A percentile compares a stretch with the other conserved stretches of the same genome.
phyloP scores from a whole-genome alignment of 768 basidiomycete genomes.

The Clavulina sp. region DNA sequence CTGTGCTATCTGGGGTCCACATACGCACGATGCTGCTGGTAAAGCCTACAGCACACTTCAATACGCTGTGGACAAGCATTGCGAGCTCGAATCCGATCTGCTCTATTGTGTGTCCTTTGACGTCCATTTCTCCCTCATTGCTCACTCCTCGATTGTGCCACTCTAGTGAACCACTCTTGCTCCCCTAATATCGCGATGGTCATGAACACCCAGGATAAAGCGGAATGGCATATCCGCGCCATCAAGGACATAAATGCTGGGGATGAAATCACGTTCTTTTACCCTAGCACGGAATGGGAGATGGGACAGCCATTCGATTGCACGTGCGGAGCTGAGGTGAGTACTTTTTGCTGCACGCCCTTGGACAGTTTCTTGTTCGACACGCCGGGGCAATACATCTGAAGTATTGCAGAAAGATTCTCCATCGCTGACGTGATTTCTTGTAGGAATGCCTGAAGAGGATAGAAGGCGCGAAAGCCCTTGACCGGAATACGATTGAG shows the following conservation, averaged over 20 bases:
- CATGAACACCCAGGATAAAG: constrained; percentile 25
- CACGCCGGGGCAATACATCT: no score
- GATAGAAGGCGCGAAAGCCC: no score
- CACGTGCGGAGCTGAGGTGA: constrained; percentile 28
- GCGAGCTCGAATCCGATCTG: constrained; percentile 43
- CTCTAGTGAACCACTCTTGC: constrained; percentile 45
- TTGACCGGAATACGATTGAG: no score
- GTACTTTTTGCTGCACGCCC: no score
- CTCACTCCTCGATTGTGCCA: not conserved
- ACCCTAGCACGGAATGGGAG: constrained; percentile 52
- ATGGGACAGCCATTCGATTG: constrained; percentile 48
- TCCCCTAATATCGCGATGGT: constrained; percentile 40
- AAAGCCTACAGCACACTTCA: constrained; percentile 38
- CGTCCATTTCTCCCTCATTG: not conserved
- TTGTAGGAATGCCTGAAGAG: no score
- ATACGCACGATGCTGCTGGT: constrained; percentile 16
- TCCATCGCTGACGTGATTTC: no score
- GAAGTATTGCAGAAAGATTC: no score
- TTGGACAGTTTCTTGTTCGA: no score
- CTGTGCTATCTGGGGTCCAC: constrained; percentile 19
- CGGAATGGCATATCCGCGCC: constrained; percentile 34
- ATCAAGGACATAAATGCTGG: constrained; percentile 24
- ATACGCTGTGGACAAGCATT: constrained; percentile 32
- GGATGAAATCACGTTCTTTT: constrained; percentile 38
- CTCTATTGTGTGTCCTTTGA: constrained; percentile 29